Evolutionary conservation across 805 yeast species (phyloP), one percentile per base, ranked within the genome.

Genomic region (Zygoascus bituminiphila): DNA sequence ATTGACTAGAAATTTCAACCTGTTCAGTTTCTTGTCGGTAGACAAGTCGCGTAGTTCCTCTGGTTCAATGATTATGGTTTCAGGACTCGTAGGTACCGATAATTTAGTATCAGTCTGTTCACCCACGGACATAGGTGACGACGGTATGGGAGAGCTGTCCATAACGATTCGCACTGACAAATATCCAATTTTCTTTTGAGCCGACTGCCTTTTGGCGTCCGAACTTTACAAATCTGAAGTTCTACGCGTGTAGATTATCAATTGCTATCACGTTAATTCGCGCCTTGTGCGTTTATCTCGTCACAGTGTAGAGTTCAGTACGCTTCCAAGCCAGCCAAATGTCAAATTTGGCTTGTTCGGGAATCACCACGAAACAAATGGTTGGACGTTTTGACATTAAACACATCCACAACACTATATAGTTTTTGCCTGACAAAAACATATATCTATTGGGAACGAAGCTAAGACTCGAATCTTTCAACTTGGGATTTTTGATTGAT

Each of bases 1-100:
- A 57, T 84, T 83, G n/a, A 91, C 88, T 53, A 91, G 71, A 33
- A 78, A 80, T 50, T 85, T 77, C 47, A 91, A 68, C 47, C 87
- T 74, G 47, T 76, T 74, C 40, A 88, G 67, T 58, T 87, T 86
- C 41, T 70, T 67, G 36, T 79, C 78, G n/a, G 68, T 68, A 1
- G 78, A 70, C 17, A 76, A 64, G 6, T 64, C 63, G 17, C 44
- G 15, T 49, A 57, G 42, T 17, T 50, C 55, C 53, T 15, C 31
- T 33, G 15, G 58, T 15, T 37, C 36, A n/a, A 10, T 12, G 24
- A 38, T 10, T 23, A 37, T 22, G 22, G 29, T 14, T 24, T 31
- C 26, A 12, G 40, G 29, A 29, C 21, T 31, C 12, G 40, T 31
- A 9, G 26, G 40, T 8, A 17, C 46, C 23, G 38, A 29, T 2